Evolutionary conservation across 495 filamentous ascomycete genomes (phyloP), one percentile per base, ranked within the genome.

Genomic region (Penicillium mononematosum): DNA sequence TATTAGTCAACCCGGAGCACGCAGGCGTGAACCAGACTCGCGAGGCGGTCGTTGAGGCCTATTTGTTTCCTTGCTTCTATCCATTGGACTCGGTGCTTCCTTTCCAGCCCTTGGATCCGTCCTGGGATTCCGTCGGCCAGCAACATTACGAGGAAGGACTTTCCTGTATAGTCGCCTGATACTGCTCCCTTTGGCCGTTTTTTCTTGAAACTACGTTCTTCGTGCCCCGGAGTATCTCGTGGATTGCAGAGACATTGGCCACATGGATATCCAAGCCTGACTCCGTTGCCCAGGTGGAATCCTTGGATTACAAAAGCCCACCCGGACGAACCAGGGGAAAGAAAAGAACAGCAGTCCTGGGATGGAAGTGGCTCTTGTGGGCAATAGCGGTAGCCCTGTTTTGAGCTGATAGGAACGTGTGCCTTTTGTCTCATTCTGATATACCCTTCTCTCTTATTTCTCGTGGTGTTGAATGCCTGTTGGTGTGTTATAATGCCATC

Each of bases 1-100:
- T 0, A 73, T 82, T 24, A 60, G 63, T 36, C 66, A 70, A 45
- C 50, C 68, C 41, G 68, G 64, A 48, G 46, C 66, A 17, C 73
- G 73, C 47, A 70, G 75, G 61, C 67, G 63, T 19, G 46, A 73
- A 32, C 59, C 58, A 24, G 72, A 74, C 19, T 53, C 63, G 25
- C 65, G 70, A 59, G 63, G 65, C 41, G 55, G 58, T 42, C 70
- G 69, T 48, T 75, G 61, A 70, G 43, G 20, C 22, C 29, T 11
- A 31, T 32, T 48, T 22, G 14, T 42, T 58, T 32, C 31, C 16
- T 39, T 27, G 31, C 22, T 41, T 46, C 44, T 24, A 31, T 42
- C 43, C 29, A 44, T 16, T 36, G 53, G 44, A 55, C 31, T 38
- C 6, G n/a, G n/a, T 17, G 16, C 38, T 39, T 20, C 36, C 5